Base-by-base conservation (phyloP, 169 alveolate genomes). In the Plasmodium blacklocki region DNA sequence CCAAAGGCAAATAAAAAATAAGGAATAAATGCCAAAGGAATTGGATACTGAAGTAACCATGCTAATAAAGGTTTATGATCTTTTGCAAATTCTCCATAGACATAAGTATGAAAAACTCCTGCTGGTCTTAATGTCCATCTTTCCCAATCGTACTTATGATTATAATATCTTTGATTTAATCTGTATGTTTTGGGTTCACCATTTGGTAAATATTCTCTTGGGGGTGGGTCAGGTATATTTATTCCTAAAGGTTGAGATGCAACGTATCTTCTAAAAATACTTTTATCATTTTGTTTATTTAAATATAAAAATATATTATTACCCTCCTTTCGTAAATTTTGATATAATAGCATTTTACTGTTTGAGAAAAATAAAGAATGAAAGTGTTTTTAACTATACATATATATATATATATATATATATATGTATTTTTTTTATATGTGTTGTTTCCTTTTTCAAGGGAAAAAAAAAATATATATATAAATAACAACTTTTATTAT, bases 191-290 rank as follows among this genome's bases (percentile, higher is more conserved):
- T 93, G 54, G 96, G 97, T 26, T 93, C 94, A 54, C 98, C 98
- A 83, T 96, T 97, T 14, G 94, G 93, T 56, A 93, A 93, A 86
- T 56, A 96, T 88, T 96, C 98, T 23, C 95, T 87, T 12, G 98
- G 97, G 1, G 98, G 98, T 6, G 98, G 98, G 39, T 97, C 96
- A 2, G 98, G 98, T 11, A 94, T 26, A 43, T 96, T 95, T 29
- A 94, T 89, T 60, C 93, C 88, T 62, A 83, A 71, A 32, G 91
- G 91, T 58, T 67, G 83, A 18, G 91, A 83, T n/a, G 91, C 91
- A 56, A 83, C 60, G 58, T 71, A 83, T 52, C 91, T 83, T 72
- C 71, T 83, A 19, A 52, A 19, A 59, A 83, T 29, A 49, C 45
- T 70, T 58, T 66, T 64, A 54, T 18, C 54, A 78, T 66, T 66